Base-by-base conservation (phyloP, 2,329 filamentous ascomycete genomes). In the Colletotrichum acutatum region DNA sequence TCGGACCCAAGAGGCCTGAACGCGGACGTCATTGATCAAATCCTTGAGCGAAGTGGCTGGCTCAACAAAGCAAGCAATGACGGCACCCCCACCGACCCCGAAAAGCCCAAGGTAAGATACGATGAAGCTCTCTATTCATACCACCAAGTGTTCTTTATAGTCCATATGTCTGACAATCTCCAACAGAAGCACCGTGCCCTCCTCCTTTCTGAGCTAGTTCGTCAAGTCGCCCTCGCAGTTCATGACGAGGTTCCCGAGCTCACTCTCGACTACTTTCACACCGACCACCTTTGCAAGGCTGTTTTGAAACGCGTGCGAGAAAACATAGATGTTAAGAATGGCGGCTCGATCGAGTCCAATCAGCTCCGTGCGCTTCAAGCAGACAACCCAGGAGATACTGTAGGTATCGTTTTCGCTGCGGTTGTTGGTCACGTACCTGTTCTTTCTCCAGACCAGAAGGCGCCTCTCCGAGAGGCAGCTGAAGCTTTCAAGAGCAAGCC, bases 1-100 rank as follows among this genome's bases (percentile, higher is more conserved):
- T 53, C 61, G n/a, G 61, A 65, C 37, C 37, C 30, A 5, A 61
- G 68, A 71, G 54, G 56, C 12, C 30, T 68, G 2, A 56, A 54
- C 16, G 46, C 59, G n/a, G 66, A 63, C 14, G 66, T 63, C 11
- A 24, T 57, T 42, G 58, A 63, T n/a, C 32, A 42, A 22, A 64
- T 68, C 30, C 66, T 68, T 19, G 52, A 68, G 30, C 42, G 52
- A 22, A 63, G 66, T 26, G 49, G 34, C 2, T 54, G 46, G 46
- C 26, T 60, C 8, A 46, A 9, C 37, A 22, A 32, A 12, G 22
- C 42, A 46, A 30, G 5, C 30, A 14, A 11, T 3, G 24, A 16
- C 24, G 6, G 26, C 5, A 14, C 26, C 24, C 53, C 53, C 24
- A 5, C 22, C 14, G 14, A 26, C 53, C 24, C 49, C 11, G 49